Conservation (phyloP, 495 filamentous ascomycete species). For the Trichoderma parareesei region DNA sequence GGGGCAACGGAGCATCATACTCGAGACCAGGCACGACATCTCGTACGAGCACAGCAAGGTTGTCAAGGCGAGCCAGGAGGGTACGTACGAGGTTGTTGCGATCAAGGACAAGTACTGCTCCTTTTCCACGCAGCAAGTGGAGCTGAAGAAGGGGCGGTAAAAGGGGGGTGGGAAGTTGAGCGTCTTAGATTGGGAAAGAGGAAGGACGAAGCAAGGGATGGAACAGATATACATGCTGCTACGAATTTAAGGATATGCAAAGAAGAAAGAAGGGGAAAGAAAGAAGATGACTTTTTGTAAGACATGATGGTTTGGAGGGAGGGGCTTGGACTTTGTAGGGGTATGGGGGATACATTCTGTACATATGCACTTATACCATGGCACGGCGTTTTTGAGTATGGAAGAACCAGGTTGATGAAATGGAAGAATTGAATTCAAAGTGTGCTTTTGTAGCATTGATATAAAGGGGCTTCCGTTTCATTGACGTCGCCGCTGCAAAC, state of each 20-base stretch:
- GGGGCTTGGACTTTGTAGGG: neutral
- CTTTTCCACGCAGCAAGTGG: slow-evolving; percentile 58
- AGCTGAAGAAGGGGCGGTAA: slow-evolving; percentile 35
- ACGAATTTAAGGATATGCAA: slow-evolving; percentile 6
- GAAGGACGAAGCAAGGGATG: neutral
- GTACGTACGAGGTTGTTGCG: slow-evolving; percentile 91
- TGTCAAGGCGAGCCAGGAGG: slow-evolving; percentile 79
- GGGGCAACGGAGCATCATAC: slow-evolving; percentile 65
- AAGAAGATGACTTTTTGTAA: neutral
- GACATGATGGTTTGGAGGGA: neutral
- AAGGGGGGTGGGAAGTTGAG: neutral
- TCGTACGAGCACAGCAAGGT: slow-evolving; percentile 73
- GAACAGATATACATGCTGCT: neutral
- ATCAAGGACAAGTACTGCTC: slow-evolving; percentile 90
- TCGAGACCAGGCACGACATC: slow-evolving; percentile 83
- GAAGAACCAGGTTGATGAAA: slow-evolving; percentile 2
- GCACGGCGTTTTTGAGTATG: slow-evolving; percentile 14
- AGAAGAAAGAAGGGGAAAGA: neutral
- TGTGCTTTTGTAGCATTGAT: neutral
- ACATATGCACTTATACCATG: slow-evolving; percentile 13
- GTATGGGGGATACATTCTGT: neutral
- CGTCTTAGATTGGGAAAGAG: neutral
- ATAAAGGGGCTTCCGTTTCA: neutral
- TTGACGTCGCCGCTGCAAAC: neutral
- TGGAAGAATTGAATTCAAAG: neutral